Evolutionary conservation across 1,139 yeast species (phyloP).

Genomic region (Hemisphaericaspora lyxosophila): DNA sequence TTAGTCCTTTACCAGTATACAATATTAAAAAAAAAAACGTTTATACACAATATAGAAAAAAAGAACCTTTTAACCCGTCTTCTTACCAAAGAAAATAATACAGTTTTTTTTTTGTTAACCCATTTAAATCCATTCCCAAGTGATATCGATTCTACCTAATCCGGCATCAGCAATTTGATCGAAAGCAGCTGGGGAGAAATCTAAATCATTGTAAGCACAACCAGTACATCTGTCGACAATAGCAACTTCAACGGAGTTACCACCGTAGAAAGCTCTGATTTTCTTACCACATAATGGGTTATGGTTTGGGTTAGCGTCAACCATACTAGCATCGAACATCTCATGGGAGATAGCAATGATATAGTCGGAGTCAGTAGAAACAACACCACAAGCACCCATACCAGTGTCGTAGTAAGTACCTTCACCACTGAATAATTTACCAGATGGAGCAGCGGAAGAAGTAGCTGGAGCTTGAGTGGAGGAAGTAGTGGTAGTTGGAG

Average conservation of each 20-base stretch:
- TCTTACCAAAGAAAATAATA: background rate
- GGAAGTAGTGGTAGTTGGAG: constrained; percentile 21
- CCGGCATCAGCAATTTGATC: constrained; percentile 34
- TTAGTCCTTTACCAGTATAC: constrained; percentile 1
- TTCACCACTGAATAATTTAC: constrained; percentile 36
- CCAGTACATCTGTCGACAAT: constrained; percentile 46
- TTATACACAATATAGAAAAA: constrained; percentile 1
- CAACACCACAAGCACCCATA: constrained; percentile 61
- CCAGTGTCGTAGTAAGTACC: constrained; percentile 63
- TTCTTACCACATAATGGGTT: constrained; percentile 46
- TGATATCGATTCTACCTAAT: constrained; percentile 43
- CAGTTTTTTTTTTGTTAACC: background rate
- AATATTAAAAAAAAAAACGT: background rate
- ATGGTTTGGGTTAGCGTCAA: constrained; percentile 39
- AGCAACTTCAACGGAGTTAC: constrained; percentile 44
- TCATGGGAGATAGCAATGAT: constrained; percentile 45
- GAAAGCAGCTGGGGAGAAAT: constrained; percentile 48
- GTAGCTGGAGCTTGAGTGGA: constrained; percentile 19
- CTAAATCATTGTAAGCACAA: constrained; percentile 39
- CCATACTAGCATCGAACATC: constrained; percentile 32
- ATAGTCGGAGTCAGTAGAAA: constrained; percentile 46
- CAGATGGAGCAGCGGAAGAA: constrained; percentile 14
- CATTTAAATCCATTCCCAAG: constrained; percentile 36
- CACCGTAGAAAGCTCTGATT: constrained; percentile 38
- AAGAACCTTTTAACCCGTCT: background rate